A percentile compares a stretch with the other conserved stretches of the same genome.
Conservation (phyloP, 441 rosid species). For the Populus trichocarpa region DNA sequence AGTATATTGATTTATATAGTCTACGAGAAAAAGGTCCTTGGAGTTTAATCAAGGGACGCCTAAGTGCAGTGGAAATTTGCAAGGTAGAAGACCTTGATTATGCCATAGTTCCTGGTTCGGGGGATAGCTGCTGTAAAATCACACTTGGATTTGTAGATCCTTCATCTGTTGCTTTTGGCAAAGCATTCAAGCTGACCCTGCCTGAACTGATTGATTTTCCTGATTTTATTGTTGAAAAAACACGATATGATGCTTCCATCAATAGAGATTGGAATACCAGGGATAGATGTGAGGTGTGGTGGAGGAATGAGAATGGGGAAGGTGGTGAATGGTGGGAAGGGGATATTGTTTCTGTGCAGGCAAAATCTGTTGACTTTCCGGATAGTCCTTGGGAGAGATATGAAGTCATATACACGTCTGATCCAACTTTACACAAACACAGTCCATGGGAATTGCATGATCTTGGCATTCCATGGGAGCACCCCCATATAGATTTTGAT, state of each 20-base stretch:
- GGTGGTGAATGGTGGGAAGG: constrained; percentile 99
- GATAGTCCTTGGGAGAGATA: constrained; percentile 99
- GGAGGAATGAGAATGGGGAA: constrained; percentile 85
- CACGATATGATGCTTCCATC: constrained; percentile 78
- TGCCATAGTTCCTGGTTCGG: constrained; percentile 77
- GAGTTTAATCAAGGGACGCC: constrained; percentile 44
- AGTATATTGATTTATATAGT: constrained; percentile 44
- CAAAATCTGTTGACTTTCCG: constrained; percentile 68
- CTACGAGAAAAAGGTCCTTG: constrained; percentile 64
- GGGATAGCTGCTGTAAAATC: constrained; percentile 98
- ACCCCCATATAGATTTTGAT: constrained; percentile 58
- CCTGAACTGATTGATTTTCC: constrained; percentile 82
- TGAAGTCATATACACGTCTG: constrained; percentile 59
- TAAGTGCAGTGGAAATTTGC: constrained; percentile 80
- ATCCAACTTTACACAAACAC: constrained; percentile 64
- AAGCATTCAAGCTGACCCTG: constrained; percentile 62
- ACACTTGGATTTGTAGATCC: constrained; percentile 66
- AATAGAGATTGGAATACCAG: constrained; percentile 73
- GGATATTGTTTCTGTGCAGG: constrained; percentile 55
- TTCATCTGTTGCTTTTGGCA: constrained; percentile 42
- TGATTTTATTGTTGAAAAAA: constrained; percentile 89
- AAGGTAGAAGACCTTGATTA: constrained; percentile 71
- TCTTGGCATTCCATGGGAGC: constrained; percentile 65
- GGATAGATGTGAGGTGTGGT: constrained; percentile 93
- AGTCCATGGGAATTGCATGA: constrained; percentile 99